Evolutionary conservation across 2,329 filamentous ascomycete species (phyloP), one percentile per base, ranked within the genome.

Genomic region (Calonectria fujianensis): DNA sequence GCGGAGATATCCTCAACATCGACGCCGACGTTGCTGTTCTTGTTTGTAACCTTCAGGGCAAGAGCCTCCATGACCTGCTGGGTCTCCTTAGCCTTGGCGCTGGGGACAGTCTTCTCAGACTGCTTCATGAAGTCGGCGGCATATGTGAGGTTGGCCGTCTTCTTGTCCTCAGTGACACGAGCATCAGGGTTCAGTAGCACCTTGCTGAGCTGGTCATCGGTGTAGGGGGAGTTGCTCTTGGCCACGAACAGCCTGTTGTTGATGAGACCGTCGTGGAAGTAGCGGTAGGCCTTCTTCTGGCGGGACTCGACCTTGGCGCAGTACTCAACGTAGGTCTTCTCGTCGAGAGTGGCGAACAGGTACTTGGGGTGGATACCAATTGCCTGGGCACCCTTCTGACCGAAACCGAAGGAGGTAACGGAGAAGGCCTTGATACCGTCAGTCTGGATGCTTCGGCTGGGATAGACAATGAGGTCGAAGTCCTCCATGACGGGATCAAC

Each of bases 351-450:
- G 64, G 97, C 97, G 81, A 94, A 99, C 73, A 99, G 91, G 86
- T 98, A 99, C 87, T 94, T 96, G 83, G 97, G 95, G 85, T 99
- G 97, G 68, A 99, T 94, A 89, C 96, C 97, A 82, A 99, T 97
- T 54, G 94, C 96, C 86, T 99, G 97, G 32, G 97, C 95, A 83
- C 97, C 97, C 92, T 99, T 99, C 87, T 99, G 97, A 80, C 97
- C 97, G 89, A 99, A 99, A 86, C 97, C 97, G 85, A 99, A 99
- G 0, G 97, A 99, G 9, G 97, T 99, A 77, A 99, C 95, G 1
- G 96, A 98, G 91, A 99, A 98, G 18, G 97, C 97, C 89, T 98
- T 99, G 90, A 99, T 91, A 77, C 97, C 97, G 82, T 99, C 97
- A 10, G 97, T 99, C 89, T 99, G 97, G 81, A 99, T 96, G 85